Base-by-base conservation (phyloP, 2,329 filamentous ascomycete species). In the Xylariaceae sp. region DNA sequence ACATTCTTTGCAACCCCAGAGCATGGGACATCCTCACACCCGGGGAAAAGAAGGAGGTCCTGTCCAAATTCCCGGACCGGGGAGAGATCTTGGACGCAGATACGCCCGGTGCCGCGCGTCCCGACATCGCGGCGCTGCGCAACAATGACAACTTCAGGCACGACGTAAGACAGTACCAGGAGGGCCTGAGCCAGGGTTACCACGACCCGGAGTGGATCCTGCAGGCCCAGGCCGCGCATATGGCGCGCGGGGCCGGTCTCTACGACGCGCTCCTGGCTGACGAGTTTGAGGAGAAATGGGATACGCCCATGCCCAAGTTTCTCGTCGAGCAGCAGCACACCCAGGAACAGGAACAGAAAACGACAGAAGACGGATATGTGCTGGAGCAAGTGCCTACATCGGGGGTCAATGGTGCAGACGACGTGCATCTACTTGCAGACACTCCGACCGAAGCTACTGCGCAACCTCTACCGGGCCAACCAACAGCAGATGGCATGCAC, bases 171-270 rank as follows among this genome's bases (percentile, higher is more conserved):
- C 60, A 60, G 3, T 73, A 71, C 51, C 64, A 63, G 19, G 65
- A 69, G 23, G 62, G 71, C 45, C 56, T 78, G 13, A 46, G 54
- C 4, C 56, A 61, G 24, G 74, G 74, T 3, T 66, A 64, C 23
- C 70, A 76, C 41, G 72, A 77, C 46, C 63, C 66, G 2, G 63
- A 65, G 11, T 78, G 74, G 74, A 64, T 79, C 6, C 58, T 53
- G 12, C 62, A 70, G 39, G 74, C 75, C 1, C 76, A 69, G 62
- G 54, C 54, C 3, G 74, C 75, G 1, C 71, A 76, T 44, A 61
- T 65, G 38, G 61, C 65, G 51, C 69, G 73, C 39, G 62, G 59
- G 35, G 52, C 59, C 1, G 75, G 75, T 4, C 61, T 69, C 2
- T 78, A 74, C 43, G 67, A 76, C 41, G 65, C 66, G 3, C 69